phyloP scores from a whole-genome alignment of 371 early-diverging fungal species.

The Mortierella polycephala region DNA sequence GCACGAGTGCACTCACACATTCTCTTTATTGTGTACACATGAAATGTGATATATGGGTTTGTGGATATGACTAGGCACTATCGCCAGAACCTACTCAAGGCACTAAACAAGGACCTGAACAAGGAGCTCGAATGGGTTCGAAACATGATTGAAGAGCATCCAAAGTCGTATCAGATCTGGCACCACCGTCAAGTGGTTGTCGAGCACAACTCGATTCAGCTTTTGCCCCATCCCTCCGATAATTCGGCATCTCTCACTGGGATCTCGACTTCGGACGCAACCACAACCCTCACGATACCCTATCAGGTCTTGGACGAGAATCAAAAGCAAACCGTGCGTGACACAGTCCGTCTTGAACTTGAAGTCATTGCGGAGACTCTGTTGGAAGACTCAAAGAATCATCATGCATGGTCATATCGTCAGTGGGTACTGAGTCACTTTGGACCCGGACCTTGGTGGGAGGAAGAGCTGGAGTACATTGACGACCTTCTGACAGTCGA shows the following conservation, averaged over 20 bases:
- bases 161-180: conserved; percentile 96
- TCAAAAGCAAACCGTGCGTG: conserved; percentile 11
- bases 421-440: conserved; percentile 91
- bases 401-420: conserved; percentile 94
- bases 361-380: conserved; percentile 76
- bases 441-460: conserved; percentile 71
- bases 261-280: not conserved
- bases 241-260: conserved; percentile 1
- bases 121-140: conserved; percentile 83
- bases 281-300: conserved; percentile 11
- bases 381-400: conserved; percentile 93
- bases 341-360: conserved; percentile 61
- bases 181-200: conserved; percentile 91
- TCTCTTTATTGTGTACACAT: conserved; percentile 1
- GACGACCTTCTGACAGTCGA: conserved; percentile 80
- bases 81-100: conserved; percentile 80
- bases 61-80: conserved; percentile 72
- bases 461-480: conserved; percentile 77
- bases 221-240: conserved; percentile 12
- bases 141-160: conserved; percentile 75
- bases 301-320: conserved; percentile 16
- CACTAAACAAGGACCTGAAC: conserved; percentile 68
- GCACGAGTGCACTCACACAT: not conserved
- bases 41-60: no score
- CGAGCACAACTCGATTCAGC: conserved; percentile 63